Percentiles rank a stretch among this genome's conserved stretches.
Conservation (phyloP, 768 basidiomycete species). For the Kwoniella newhampshirensis region DNA sequence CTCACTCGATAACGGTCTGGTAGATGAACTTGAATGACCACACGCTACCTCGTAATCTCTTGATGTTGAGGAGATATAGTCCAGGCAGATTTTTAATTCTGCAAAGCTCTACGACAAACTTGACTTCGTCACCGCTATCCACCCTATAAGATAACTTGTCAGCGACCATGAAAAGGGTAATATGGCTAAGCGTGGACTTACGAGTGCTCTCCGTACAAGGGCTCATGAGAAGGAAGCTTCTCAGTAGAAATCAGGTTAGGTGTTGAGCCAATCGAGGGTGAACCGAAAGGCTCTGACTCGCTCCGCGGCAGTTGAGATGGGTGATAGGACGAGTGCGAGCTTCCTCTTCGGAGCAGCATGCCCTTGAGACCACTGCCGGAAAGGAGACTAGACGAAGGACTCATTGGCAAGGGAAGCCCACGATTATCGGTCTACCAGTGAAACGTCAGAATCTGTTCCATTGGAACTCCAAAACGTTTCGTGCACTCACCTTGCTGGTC, state of each 20-base stretch:
- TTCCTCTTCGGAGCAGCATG: slow-evolving; percentile 83
- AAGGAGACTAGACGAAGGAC: slow-evolving; percentile 62
- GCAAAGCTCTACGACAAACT: slow-evolving; percentile 92
- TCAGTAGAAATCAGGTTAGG: slow-evolving; percentile 56
- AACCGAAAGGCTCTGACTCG: slow-evolving; percentile 27
- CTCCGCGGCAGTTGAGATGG: slow-evolving; percentile 23
- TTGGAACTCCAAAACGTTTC: neutral
- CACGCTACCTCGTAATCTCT: slow-evolving; percentile 86
- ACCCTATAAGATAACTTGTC: slow-evolving; percentile 55
- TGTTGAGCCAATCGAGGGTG: slow-evolving; percentile 23
- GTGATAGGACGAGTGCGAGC: slow-evolving; percentile 70
- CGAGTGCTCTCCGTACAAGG: slow-evolving; percentile 69
- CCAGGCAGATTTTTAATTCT: slow-evolving; percentile 83
- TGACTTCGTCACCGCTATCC: slow-evolving; percentile 92
- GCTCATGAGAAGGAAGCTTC: slow-evolving; percentile 56
- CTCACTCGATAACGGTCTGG: slow-evolving; percentile 52
- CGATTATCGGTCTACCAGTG: slow-evolving; percentile 74
- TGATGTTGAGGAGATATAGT: slow-evolving; percentile 87
- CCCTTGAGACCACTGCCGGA: slow-evolving; percentile 81
- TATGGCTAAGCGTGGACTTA: slow-evolving; percentile 18
- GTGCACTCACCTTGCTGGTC: slow-evolving; percentile 72
- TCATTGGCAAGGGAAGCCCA: slow-evolving; percentile 79
- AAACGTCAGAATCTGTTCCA: slow-evolving; percentile 17
- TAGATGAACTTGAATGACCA: slow-evolving; percentile 65
- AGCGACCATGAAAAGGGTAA: no score